These are phyloP conservation scores for Brassica nigra DNA, from an alignment of 345 rosid species.

Conservation along the genomic window DNA sequence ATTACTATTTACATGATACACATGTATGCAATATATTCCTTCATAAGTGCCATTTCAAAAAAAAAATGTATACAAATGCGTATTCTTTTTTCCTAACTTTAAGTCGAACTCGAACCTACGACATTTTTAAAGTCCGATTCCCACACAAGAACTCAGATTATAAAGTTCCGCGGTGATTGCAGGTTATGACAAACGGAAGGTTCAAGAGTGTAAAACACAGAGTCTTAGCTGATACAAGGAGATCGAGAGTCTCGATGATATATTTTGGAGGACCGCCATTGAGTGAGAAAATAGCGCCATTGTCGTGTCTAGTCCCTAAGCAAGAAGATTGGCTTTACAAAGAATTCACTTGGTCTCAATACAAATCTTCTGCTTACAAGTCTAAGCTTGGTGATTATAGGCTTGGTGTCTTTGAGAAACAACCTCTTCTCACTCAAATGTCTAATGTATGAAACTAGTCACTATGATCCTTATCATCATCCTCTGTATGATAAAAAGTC, in stretches of 20 bases:
- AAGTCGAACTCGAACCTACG: neutral
- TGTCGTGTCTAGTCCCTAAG: constrained; percentile 50
- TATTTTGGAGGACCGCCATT: constrained; percentile 84
- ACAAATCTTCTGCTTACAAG: constrained; percentile 72
- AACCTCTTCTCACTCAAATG: constrained; percentile 20
- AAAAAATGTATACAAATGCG: neutral
- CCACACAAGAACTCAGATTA: neutral
- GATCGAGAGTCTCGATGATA: constrained; percentile 83
- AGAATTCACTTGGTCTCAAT: constrained; percentile 87
- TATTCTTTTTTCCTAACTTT: neutral
- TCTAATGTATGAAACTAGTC: constrained; percentile 3
- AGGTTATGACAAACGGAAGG: constrained; percentile 94
- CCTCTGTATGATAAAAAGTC: constrained; percentile 25
- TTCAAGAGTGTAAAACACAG: constrained; percentile 88
- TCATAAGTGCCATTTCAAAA: constrained; percentile 6
- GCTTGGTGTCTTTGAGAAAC: constrained; percentile 71
- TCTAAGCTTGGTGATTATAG: constrained; percentile 77
- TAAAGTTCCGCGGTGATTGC: constrained; percentile 23
- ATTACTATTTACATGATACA: constrained; percentile 20
- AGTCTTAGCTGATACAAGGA: constrained; percentile 60
- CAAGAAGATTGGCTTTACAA: constrained; percentile 71
- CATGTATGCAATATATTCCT: constrained; percentile 2
- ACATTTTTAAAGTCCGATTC: constrained; percentile 5
- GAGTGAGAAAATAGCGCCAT: constrained; percentile 60
- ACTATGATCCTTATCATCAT: constrained; percentile 10